Evolutionary conservation across 1,284 basidiomycete species (phyloP).

Genomic region (Cryptococcus sp.): DNA sequence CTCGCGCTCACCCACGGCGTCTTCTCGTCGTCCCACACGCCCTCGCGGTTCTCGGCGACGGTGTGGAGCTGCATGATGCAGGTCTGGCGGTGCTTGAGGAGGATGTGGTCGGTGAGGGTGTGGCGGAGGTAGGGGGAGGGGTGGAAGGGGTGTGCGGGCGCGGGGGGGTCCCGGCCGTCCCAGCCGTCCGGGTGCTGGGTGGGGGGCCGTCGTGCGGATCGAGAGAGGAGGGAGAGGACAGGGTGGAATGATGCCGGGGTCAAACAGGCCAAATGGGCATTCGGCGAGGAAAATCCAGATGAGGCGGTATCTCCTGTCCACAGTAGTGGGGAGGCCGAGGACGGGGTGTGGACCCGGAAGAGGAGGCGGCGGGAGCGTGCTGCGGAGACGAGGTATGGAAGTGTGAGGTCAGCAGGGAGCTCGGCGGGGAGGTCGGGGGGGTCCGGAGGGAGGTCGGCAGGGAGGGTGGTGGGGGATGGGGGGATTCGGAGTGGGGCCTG

Average conservation of each 20-base stretch:
- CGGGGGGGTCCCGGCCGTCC: too few relatives aligned
- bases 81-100: conserved; percentile 18
- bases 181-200: conserved; percentile 8
- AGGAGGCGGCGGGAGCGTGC: conserved; percentile 8
- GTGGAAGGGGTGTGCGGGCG: too few relatives aligned
- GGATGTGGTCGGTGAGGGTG: conserved; percentile 32
- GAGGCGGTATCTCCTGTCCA: conserved; percentile 20
- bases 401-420: neutral
- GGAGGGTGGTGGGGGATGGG: too few relatives aligned
- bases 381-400: neutral
- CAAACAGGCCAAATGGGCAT: conserved; percentile 5
- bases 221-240: neutral
- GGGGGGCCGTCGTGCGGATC: neutral
- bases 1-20: conserved; percentile 30
- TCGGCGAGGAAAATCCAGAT: conserved; percentile 20
- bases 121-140: conserved; percentile 20
- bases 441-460: neutral
- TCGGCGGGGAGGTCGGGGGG: neutral
- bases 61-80: conserved; percentile 11
- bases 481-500: neutral
- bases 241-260: neutral
- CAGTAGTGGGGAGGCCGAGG: conserved; percentile 17
- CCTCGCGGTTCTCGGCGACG: conserved; percentile 12
- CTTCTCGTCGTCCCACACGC: conserved; percentile 25
- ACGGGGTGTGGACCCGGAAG: conserved; percentile 16